Percentiles rank a stretch among this genome's conserved stretches.
phyloP scores from a whole-genome alignment of 352 stramenopile genomes.

The Pythium folliculosum region DNA sequence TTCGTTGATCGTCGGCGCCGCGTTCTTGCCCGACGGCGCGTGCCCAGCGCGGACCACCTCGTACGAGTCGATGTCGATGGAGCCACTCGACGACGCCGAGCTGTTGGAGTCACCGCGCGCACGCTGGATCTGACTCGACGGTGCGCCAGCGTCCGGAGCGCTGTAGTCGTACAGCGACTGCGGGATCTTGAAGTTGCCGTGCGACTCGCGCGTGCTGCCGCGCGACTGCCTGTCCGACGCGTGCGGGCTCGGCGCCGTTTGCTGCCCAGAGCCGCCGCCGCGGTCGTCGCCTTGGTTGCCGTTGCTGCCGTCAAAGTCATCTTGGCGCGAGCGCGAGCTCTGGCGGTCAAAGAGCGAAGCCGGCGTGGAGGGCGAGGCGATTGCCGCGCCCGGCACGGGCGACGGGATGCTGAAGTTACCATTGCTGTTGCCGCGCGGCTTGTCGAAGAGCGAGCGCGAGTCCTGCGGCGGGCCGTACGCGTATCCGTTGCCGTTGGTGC shows the following conservation, averaged over 20 bases:
- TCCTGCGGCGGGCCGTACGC: conserved; percentile 7
- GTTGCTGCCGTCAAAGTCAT: conserved; percentile 6
- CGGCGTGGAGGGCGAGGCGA: conserved; percentile 20
- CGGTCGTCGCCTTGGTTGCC: not conserved
- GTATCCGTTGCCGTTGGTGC: conserved; percentile 4
- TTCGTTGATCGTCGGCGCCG: conserved; percentile 4
- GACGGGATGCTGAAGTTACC: not conserved
- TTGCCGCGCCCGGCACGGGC: not conserved
- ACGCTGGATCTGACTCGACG: conserved; percentile 22
- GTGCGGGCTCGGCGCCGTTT: conserved; percentile 6
- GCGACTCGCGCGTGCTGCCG: conserved; percentile 20
- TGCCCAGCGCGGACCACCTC: conserved; percentile 29
- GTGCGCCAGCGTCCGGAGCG: conserved; percentile 6
- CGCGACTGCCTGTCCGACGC: conserved; percentile 9
- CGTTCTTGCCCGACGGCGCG: not conserved
- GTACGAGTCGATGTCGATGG: conserved; percentile 75
- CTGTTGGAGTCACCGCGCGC: conserved; percentile 43
- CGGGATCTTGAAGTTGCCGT: conserved; percentile 32
- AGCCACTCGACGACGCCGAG: conserved; percentile 64
- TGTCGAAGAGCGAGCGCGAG: conserved; percentile 19
- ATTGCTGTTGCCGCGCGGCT: conserved; percentile 4
- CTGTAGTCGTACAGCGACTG: conserved; percentile 35
- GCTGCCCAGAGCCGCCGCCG: not conserved
- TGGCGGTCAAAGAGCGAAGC: conserved; percentile 72
- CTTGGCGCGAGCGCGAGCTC: conserved; percentile 14